These are phyloP conservation scores for Solanum microdontum DNA, from an alignment of 257 asterid species.

Conservation along the genomic window DNA sequence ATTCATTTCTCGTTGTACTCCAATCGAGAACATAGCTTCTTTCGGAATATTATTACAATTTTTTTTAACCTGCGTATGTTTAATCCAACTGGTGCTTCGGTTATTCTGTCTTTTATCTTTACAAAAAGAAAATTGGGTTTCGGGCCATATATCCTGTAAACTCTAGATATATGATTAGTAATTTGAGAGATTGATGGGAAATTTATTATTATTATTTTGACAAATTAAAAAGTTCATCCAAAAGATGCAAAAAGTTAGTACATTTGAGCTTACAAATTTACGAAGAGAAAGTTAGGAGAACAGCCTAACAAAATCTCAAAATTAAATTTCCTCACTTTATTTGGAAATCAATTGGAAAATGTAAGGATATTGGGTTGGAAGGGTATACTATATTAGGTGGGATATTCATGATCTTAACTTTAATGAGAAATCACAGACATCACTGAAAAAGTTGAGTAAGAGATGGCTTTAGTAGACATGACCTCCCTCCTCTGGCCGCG, in stretches of 20 bases:
- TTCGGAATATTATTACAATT: neutral
- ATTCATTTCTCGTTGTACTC: neutral
- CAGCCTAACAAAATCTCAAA: neutral
- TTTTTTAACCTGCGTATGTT: neutral
- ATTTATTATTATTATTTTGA: neutral
- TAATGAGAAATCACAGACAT: neutral
- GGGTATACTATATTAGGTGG: neutral
- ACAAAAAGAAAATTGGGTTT: neutral
- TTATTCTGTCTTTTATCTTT: neutral
- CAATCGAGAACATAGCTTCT: neutral
- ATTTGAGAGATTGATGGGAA: neutral
- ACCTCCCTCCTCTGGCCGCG: neutral
- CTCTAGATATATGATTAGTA: neutral
- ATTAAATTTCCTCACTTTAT: neutral
- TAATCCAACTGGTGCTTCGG: neutral
- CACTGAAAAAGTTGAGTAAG: neutral
- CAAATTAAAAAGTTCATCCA: neutral
- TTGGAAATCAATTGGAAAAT: neutral
- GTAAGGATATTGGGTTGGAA: neutral
- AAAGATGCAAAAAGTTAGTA: neutral
- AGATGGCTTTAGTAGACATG: neutral
- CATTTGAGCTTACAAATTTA: neutral
- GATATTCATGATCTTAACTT: neutral
- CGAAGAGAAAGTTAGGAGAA: neutral
- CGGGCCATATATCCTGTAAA: neutral